Evolutionary conservation across 2,329 filamentous ascomycete genomes (phyloP), one percentile per base, ranked within the genome.

Genomic region (Penicillium vulpinum): DNA sequence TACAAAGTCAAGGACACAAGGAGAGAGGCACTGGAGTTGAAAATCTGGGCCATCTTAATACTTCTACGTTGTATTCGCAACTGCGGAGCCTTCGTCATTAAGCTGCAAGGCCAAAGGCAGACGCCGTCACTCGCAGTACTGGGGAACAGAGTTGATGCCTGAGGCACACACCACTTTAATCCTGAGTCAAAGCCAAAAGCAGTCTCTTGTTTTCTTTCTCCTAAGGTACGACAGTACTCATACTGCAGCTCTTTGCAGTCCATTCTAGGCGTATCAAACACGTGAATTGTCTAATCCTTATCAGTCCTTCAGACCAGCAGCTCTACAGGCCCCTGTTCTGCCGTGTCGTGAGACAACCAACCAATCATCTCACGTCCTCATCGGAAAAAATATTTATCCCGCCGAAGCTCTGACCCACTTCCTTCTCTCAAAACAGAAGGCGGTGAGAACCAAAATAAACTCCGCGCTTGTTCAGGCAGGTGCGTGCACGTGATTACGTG

Each of bases 71-170:
- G 54, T 52, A 56, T 55, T 60, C 33, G 51, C 55, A 59, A 54
- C 59, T 58, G 55, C 60, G 59, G 59, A 53, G 51, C 38, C 45
- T 51, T 55, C 52, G 52, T 57, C 54, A 57, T 54, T 57, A 57
- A 57, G 54, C 54, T 54, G 54, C 54, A 57, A 54, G 59, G 36
- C 53, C 59, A 62, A 59, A 57, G 39, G 54, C 51, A 48, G n/a
- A 47, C 47, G 22, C 36, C 54, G 62, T 60, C 59, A 65, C 57
- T 62, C 33, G 57, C 55, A 52, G 48, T 53, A 57, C 48, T 45
- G 46, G 59, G 51, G 56, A 51, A 54, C 39, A 49, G 38, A 22
- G n/a, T 60, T 40, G 31, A 24, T 62, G 61, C 62, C 59, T 65
- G 54, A 63, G 63, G 62, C 63, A 53, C 11, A 21, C n/a, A 35